Base-by-base conservation (phyloP, 306 rosid genomes). In the Lagenaria siceraria region DNA sequence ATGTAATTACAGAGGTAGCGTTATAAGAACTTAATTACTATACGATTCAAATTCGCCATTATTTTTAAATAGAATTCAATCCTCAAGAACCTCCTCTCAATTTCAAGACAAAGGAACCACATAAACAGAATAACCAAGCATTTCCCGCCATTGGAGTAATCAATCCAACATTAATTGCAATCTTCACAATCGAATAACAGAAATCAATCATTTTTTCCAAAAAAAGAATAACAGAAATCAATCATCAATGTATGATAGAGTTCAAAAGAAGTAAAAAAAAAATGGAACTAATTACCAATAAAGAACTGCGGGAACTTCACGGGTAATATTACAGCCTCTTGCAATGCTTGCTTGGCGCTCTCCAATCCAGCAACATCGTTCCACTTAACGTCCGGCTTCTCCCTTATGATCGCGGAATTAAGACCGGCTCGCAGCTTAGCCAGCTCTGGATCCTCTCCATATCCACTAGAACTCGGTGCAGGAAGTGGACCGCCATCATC, bases 271-370 rank as follows among this genome's bases (percentile, higher is more conserved):
- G 63, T 33, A 19, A 9, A n/a, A n/a, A n/a, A n/a, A n/a, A n/a
- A 78, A 81, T 40, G 31, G 61, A 66, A 64, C n/a, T n/a, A n/a
- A 91, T 38, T 36, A 93, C 98, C 98, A 6, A 96, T 91, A 84
- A 95, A 95, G 85, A 95, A 95, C 83, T 95, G 99, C 7, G 99
- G 97, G 75, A 89, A 95, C 86, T 89, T 92, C 58, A 95, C 99
- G 0, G 99, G 99, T 56, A 95, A 86, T 48, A 95, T 90, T 51
- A 95, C 99, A 0, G 99, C 99, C 85, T 95, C 99, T 83, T 95
- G 97, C 84, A 95, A 85, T 0, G 99, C 88, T 80, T 95, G 99
- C 63, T 95, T 95, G 0, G 99, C 99, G 64, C 97, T 95, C 80
- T 95, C 99, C 74, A 95, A 80, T 8, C 99, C 99, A 0, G 99